Evolutionary conservation across 2,329 filamentous ascomycete genomes (phyloP).

Genomic region (Fusarium musae): DNA sequence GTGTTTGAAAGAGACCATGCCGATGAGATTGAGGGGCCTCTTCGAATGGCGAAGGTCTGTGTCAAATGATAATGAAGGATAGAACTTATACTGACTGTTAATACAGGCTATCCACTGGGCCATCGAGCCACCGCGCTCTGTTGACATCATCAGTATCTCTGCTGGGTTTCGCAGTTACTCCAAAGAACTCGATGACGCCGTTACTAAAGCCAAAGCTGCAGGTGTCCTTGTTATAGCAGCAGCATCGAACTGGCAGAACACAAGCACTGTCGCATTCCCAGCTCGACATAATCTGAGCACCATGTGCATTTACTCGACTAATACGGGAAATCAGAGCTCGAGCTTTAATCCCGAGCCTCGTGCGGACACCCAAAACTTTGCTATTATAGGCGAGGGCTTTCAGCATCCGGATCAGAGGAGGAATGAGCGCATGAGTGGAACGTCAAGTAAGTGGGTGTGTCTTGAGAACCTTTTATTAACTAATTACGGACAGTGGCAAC

Average conservation of each 20-base stretch:
- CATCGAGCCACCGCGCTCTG: rapidly evolving
- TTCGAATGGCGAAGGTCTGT: background rate
- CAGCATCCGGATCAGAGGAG: background rate
- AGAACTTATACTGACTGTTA: rapidly evolving
- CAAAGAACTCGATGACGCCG: rapidly evolving
- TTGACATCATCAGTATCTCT: background rate
- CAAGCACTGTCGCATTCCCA: rapidly evolving
- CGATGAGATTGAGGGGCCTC: rapidly evolving
- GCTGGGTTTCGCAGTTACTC: background rate
- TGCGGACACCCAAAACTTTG: rapidly evolving
- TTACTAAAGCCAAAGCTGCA: rapidly evolving
- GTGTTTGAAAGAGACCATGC: background rate
- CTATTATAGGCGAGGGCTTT: rapidly evolving
- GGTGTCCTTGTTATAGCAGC: rapidly evolving
- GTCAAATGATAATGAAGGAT: too few species aligned
- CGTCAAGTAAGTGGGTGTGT: background rate
- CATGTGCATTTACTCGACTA: background rate
- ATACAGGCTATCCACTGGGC: background rate
- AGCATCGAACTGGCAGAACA: background rate
- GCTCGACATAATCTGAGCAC: background rate
- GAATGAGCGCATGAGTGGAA: background rate
- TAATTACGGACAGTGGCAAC: background rate
- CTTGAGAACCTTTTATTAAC: too few species aligned
- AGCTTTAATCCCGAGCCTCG: background rate
- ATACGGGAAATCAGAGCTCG: background rate